Percentiles rank a stretch among this genome's conserved stretches.
Conservation (phyloP, 148 eudicot genomes). For the Spergularia marina region DNA sequence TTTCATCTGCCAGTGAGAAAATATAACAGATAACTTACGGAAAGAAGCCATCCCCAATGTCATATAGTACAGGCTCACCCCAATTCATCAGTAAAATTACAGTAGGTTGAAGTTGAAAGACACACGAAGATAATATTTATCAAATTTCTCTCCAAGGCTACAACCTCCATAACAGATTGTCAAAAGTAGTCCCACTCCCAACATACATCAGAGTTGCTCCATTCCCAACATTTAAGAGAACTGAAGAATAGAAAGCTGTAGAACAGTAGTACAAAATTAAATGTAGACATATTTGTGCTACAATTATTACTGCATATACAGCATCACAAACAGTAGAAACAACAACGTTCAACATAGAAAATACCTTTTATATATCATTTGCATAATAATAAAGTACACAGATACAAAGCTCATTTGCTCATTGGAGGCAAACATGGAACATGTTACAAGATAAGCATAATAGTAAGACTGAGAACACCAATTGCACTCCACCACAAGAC, state of each 20-base stretch:
- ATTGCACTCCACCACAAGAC: slow-evolving; percentile 17
- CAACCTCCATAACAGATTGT: no score
- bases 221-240: neutral
- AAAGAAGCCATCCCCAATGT: no score
- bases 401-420: slow-evolving; percentile 20
- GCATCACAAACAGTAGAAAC: neutral
- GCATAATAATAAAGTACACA: slow-evolving; percentile 20
- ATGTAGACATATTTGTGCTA: neutral
- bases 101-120: no score
- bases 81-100: no score
- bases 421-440: slow-evolving; percentile 14
- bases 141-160: no score
- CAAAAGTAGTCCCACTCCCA: no score
- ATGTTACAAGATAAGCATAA: slow-evolving; percentile 20
- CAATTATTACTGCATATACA: neutral
- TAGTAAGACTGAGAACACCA: slow-evolving; percentile 14
- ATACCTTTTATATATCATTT: slow-evolving; percentile 24
- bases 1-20: neutral
- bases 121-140: no score
- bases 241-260: neutral
- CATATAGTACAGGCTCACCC: neutral
- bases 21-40: no score
- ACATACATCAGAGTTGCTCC: neutral
- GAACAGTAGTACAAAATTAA: neutral
- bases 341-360: slow-evolving; percentile 10